Percentiles rank a stretch among this genome's conserved stretches.
phyloP scores from a whole-genome alignment of 495 filamentous ascomycete genomes.

The Penicillium soppii region DNA sequence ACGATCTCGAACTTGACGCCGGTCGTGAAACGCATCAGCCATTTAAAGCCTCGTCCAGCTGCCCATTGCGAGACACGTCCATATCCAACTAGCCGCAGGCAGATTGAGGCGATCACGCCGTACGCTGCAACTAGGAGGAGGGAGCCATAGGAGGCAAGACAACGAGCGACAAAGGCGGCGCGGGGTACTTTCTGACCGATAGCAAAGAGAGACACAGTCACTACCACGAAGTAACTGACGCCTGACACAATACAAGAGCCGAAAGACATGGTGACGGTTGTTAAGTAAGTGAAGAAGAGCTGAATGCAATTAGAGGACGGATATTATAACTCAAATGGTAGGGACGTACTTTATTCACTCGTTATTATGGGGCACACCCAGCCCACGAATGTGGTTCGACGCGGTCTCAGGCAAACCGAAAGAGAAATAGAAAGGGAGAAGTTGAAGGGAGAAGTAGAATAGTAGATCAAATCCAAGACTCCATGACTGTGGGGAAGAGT shows the following conservation, averaged over 20 bases:
- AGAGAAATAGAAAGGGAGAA: not conserved
- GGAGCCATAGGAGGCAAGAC: constrained; percentile 67
- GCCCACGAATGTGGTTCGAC: not conserved
- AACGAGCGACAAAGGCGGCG: constrained; percentile 69
- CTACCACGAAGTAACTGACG: constrained; percentile 52
- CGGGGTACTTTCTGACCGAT: constrained; percentile 52
- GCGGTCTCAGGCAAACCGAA: no score
- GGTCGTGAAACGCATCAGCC: constrained; percentile 69
- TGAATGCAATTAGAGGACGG: not conserved
- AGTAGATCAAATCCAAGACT: constrained; percentile 1
- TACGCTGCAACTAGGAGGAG: constrained; percentile 66
- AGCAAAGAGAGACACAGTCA: constrained; percentile 58
- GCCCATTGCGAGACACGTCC: constrained; percentile 83
- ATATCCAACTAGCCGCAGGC: constrained; percentile 68
- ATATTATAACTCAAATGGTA: not conserved
- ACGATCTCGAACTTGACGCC: constrained; percentile 78
- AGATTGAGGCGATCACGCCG: constrained; percentile 72
- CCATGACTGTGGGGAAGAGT: constrained; percentile 11
- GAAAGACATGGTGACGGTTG: constrained; percentile 37
- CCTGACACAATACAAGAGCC: constrained; percentile 50
- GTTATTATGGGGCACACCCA: not conserved
- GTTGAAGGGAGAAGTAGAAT: not conserved
- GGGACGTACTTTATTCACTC: not conserved
- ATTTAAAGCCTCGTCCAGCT: constrained; percentile 77
- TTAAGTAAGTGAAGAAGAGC: not conserved